Percentiles rank a stretch among this genome's conserved stretches.
Conservation (phyloP, 768 basidiomycete genomes). For the Brasilioporus rufonigricans region DNA sequence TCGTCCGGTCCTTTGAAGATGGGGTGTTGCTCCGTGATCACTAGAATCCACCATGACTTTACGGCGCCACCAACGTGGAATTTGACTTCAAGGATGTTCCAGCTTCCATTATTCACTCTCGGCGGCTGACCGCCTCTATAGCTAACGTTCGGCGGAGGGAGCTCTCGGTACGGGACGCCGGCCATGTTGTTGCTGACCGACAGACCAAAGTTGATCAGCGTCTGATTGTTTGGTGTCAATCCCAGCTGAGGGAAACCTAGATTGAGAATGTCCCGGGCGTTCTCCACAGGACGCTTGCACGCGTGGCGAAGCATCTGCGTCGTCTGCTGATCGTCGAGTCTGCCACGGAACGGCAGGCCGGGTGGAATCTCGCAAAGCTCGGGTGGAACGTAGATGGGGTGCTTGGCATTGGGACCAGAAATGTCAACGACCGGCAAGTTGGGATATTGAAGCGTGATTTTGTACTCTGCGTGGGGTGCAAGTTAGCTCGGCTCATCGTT, state of each 20-base stretch:
- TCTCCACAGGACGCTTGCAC: slow-evolving; percentile 58
- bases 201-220: slow-evolving; percentile 57
- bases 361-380: slow-evolving; percentile 67
- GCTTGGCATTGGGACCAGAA: slow-evolving; percentile 30
- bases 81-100: slow-evolving; percentile 75
- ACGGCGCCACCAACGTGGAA: slow-evolving; percentile 58
- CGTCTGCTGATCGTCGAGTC: slow-evolving; percentile 60
- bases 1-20: slow-evolving; percentile 38
- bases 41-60: slow-evolving; percentile 62
- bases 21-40: slow-evolving; percentile 50
- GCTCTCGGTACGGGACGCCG: slow-evolving; percentile 61
- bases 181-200: slow-evolving; percentile 57
- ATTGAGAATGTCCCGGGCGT: slow-evolving; percentile 55
- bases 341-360: slow-evolving; percentile 59
- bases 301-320: slow-evolving; percentile 69
- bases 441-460: slow-evolving; percentile 47
- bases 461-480: slow-evolving; percentile 48
- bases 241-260: slow-evolving; percentile 60
- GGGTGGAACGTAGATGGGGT: slow-evolving; percentile 51
- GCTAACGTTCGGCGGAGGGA: slow-evolving; percentile 53
- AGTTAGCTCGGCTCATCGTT: slow-evolving; percentile 4
- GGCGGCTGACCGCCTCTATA: slow-evolving; percentile 48
- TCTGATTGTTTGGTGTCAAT: slow-evolving; percentile 38
- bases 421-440: slow-evolving; percentile 60
- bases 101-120: slow-evolving; percentile 57